phyloP scores from a whole-genome alignment of 2,329 filamentous ascomycete genomes.

The Neophaeococcomyces mojaviensis region DNA sequence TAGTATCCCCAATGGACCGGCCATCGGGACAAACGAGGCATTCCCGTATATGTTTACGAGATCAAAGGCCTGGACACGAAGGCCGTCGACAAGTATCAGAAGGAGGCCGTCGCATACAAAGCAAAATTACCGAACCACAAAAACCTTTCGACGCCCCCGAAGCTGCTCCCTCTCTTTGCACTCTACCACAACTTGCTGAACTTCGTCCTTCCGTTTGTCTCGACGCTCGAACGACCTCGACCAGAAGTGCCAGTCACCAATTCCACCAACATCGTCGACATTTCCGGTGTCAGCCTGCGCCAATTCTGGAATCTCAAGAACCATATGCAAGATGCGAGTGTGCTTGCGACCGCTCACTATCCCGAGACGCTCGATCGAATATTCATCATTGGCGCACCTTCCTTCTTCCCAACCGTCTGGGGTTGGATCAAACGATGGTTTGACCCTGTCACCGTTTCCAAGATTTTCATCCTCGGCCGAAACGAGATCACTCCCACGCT shows the following conservation, averaged over 20 bases:
- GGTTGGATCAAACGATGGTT: conserved; percentile 89
- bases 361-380: conserved; percentile 85
- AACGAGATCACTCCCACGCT: conserved; percentile 70
- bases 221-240: conserved; percentile 65
- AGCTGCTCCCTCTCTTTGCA: conserved; percentile 79
- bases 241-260: conserved; percentile 81
- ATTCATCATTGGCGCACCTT: conserved; percentile 80
- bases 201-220: conserved; percentile 80
- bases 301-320: conserved; percentile 93
- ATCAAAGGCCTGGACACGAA: conserved; percentile 77
- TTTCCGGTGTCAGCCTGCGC: conserved; percentile 76
- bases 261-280: conserved; percentile 91
- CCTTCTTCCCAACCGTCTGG: conserved; percentile 79
- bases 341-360: conserved; percentile 85
- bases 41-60: conserved; percentile 86
- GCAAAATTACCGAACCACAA: conserved; percentile 44
- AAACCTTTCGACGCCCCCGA: conserved; percentile 52
- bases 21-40: conserved; percentile 79
- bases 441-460: conserved; percentile 84
- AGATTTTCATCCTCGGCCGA: conserved; percentile 81
- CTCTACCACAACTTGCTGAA: conserved; percentile 87
- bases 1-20: conserved; percentile 75
- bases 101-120: conserved; percentile 36
- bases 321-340: conserved; percentile 89
- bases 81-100: conserved; percentile 71